Percentiles rank a stretch among this genome's conserved stretches.
phyloP scores from a whole-genome alignment of 768 basidiomycete genomes.

The Boletus tomentosulus region DNA sequence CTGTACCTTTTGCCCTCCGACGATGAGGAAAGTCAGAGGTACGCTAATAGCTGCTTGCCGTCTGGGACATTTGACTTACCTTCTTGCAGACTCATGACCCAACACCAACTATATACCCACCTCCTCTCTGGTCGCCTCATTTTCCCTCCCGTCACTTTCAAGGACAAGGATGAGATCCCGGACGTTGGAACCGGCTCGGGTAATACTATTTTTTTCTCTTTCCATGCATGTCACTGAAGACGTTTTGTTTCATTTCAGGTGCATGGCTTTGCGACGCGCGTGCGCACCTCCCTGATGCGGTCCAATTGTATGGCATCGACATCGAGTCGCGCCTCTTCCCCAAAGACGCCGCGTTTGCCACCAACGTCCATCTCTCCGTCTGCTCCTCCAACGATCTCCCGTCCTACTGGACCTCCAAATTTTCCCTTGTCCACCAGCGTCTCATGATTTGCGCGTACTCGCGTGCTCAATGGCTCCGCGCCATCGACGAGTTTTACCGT shows the following conservation, averaged over 20 bases:
- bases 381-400: constrained; percentile 29
- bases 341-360: background rate
- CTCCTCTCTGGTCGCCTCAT: constrained; percentile 21
- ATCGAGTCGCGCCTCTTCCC: constrained; percentile 24
- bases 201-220: background rate
- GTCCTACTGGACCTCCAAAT: constrained; percentile 26
- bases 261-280: constrained; percentile 22
- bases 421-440: constrained; percentile 32
- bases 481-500: constrained; percentile 26
- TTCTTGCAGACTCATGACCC: constrained; percentile 6
- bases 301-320: constrained; percentile 24
- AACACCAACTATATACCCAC: constrained; percentile 20
- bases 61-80: background rate
- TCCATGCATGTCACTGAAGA: background rate
- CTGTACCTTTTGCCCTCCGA: constrained; percentile 25
- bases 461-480: constrained; percentile 24
- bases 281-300: constrained; percentile 11
- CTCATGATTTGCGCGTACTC: constrained; percentile 29
- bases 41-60: background rate
- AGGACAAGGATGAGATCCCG: constrained; percentile 18
- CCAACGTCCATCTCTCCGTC: constrained; percentile 20
- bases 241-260: background rate
- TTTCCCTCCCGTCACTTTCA: constrained; percentile 14
- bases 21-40: constrained; percentile 26
- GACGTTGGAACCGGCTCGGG: constrained; percentile 23